A percentile compares a stretch with the other conserved stretches of the same genome.
These are phyloP conservation scores for Quercus ilex DNA, from an alignment of 306 rosid genomes.

Conservation along the genomic window DNA sequence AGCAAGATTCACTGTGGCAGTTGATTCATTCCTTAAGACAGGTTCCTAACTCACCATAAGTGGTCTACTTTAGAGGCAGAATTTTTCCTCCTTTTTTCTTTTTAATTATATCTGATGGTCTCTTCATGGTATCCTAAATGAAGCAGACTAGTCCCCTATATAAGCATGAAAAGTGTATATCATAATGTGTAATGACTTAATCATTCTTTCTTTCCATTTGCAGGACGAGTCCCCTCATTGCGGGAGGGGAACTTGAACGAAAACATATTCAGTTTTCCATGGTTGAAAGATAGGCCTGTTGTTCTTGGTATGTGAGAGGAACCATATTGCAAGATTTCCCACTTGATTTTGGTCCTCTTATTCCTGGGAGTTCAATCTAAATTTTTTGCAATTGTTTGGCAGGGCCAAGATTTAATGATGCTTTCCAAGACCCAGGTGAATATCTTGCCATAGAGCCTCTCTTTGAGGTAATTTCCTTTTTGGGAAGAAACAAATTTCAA, in stretches of 20 bases:
- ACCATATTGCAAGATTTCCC: conserved; percentile 9
- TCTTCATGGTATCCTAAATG: conserved; percentile 9
- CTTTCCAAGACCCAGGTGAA: conserved; percentile 84
- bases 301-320: conserved; percentile 66
- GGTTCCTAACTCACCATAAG: conserved; percentile 36
- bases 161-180: neutral
- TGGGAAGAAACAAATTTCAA: neutral
- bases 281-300: conserved; percentile 79
- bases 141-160: neutral
- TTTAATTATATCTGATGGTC: conserved; percentile 8
- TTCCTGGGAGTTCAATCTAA: conserved; percentile 17
- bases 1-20: conserved; percentile 88
- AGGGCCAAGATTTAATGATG: conserved; percentile 94
- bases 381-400: conserved; percentile 18
- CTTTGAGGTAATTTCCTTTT: conserved; percentile 53
- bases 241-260: conserved; percentile 80
- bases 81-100: neutral
- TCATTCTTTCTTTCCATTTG: conserved; percentile 19
- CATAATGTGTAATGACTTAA: conserved; percentile 8
- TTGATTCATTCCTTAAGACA: conserved; percentile 81
- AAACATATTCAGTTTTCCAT: conserved; percentile 76
- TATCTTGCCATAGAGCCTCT: conserved; percentile 79
- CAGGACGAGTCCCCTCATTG: conserved; percentile 87
- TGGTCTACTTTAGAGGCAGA: conserved; percentile 21
- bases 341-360: conserved; percentile 21